These are phyloP conservation scores for Mycena chlorophos DNA, from an alignment of 768 basidiomycete species.

Conservation along the genomic window DNA sequence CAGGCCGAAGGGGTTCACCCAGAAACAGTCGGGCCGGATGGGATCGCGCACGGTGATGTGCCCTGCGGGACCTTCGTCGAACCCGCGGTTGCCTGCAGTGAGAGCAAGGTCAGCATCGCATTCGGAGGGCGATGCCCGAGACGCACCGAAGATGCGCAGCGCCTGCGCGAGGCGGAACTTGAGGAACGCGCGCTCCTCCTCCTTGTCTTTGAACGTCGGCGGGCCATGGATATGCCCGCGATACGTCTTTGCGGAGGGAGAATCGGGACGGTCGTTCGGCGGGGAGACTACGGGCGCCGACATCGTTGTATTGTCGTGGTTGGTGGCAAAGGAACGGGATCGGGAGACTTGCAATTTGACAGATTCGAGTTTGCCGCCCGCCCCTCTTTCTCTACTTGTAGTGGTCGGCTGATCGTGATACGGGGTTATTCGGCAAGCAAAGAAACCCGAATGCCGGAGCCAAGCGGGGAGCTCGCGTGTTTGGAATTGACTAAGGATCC, in stretches of 20 bases:
- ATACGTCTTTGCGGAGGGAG: background rate
- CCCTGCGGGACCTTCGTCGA: background rate
- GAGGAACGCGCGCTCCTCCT: background rate
- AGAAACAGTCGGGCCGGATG: conserved; percentile 44
- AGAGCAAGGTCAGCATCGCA: background rate
- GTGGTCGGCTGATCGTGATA: too few relatives aligned
- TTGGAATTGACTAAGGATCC: too few relatives aligned
- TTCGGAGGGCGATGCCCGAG: background rate
- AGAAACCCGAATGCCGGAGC: too few relatives aligned
- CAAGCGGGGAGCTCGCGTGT: too few relatives aligned
- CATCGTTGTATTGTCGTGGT: too few relatives aligned
- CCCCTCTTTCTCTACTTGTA: too few relatives aligned
- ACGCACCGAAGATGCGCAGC: background rate
- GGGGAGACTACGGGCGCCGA: background rate
- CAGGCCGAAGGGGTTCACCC: conserved; percentile 50
- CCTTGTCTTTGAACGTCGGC: background rate
- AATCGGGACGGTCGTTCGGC: background rate
- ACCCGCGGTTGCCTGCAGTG: background rate
- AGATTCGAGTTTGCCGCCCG: too few relatives aligned
- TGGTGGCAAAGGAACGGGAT: too few relatives aligned
- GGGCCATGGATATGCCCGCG: background rate
- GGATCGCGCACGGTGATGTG: conserved; percentile 32
- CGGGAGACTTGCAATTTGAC: too few relatives aligned
- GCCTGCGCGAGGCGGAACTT: background rate
- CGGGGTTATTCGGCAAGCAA: too few relatives aligned